These are phyloP conservation scores for Globisporangium parvum DNA, from an alignment of 352 stramenopile species.

Conservation along the genomic window DNA sequence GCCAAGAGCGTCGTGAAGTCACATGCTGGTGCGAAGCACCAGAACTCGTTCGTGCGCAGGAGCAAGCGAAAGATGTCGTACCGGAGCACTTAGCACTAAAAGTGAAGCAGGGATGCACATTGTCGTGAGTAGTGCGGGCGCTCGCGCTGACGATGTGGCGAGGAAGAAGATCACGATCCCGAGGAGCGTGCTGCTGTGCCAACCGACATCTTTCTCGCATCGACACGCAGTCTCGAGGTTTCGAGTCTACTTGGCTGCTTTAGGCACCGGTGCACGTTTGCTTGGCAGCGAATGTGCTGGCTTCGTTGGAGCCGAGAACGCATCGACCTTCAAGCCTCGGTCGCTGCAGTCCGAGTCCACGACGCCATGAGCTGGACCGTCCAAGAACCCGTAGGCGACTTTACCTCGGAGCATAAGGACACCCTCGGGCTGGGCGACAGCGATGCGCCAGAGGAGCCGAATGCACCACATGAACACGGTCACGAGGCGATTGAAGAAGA, in stretches of 20 bases:
- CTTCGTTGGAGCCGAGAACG: too few relatives aligned
- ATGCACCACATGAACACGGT: constrained; percentile 6
- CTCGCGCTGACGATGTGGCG: background rate
- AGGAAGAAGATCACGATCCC: background rate
- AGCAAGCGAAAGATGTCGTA: constrained; percentile 21
- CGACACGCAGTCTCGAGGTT: too few relatives aligned
- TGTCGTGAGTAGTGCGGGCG: background rate
- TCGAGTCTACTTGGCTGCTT: too few relatives aligned
- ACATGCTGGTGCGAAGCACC: constrained; percentile 24
- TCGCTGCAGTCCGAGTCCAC: too few relatives aligned
- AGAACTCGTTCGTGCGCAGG: constrained; percentile 29
- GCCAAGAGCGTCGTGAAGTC: constrained; percentile 7
- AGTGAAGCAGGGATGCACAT: background rate
- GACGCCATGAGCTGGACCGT: background rate
- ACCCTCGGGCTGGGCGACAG: background rate
- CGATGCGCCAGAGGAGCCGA: constrained; percentile 3
- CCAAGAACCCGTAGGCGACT: constrained; percentile 1
- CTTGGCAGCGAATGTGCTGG: too few relatives aligned
- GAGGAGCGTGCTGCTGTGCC: too few relatives aligned
- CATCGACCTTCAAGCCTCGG: too few relatives aligned
- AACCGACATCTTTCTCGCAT: too few relatives aligned
- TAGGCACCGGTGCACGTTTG: too few relatives aligned
- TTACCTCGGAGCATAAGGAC: constrained; percentile 9
- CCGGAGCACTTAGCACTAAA: background rate
- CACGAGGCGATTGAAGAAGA: constrained; percentile 9